Evolutionary conservation across 148 eudicot species (phyloP).

Genomic region (Heliosperma pusillum): DNA sequence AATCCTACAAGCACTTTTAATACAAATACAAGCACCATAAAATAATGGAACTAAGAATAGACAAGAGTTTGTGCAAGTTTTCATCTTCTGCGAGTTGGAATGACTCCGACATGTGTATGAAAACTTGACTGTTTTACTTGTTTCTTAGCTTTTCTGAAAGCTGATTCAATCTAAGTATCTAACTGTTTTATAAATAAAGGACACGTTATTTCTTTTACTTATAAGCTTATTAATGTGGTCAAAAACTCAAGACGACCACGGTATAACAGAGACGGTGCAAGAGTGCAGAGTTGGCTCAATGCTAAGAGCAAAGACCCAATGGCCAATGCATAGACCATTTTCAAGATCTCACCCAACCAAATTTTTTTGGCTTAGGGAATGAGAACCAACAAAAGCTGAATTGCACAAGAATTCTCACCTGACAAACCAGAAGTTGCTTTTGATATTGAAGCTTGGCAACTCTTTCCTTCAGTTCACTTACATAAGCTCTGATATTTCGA

Average conservation of each 20-base stretch:
- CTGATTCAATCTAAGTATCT: neutral
- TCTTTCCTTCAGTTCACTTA: slow-evolving; percentile 85
- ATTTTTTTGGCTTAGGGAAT: neutral
- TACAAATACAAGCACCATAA: too few relatives aligned
- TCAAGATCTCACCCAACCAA: too few relatives aligned
- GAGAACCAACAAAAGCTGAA: neutral
- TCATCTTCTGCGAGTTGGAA: neutral
- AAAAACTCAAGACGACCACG: too few relatives aligned
- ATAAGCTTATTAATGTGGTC: too few relatives aligned
- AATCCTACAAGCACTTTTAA: neutral
- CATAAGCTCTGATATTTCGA: slow-evolving; percentile 75
- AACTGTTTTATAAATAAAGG: neutral
- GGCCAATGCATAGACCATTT: neutral
- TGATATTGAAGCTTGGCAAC: slow-evolving; percentile 98
- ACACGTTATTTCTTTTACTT: too few relatives aligned
- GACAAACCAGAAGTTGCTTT: slow-evolving; percentile 92
- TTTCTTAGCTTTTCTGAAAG: neutral
- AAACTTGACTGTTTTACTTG: neutral
- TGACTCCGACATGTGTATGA: neutral
- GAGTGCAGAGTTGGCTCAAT: too few relatives aligned
- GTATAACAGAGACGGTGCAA: too few relatives aligned
- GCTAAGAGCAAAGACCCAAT: neutral
- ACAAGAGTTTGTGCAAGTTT: neutral
- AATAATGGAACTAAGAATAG: too few relatives aligned
- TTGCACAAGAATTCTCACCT: slow-evolving; percentile 42